Percentiles rank a stretch among this genome's conserved stretches.
Conservation (phyloP, 108 stramenopile genomes). For the Nitzschia palea region DNA sequence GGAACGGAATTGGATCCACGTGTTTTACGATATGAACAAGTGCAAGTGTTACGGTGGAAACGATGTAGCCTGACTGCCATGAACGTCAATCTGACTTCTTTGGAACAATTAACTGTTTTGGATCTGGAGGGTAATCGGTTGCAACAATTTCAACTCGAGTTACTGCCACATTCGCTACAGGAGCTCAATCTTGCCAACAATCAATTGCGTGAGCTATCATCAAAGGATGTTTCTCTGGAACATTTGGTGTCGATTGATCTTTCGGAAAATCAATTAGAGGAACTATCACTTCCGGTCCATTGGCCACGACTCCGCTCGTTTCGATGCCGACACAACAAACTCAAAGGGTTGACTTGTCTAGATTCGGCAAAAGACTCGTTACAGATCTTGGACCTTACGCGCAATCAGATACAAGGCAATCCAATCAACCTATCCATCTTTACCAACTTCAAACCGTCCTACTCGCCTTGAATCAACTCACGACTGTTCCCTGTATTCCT, state of each 20-base stretch:
- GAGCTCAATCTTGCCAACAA: constrained; percentile 33
- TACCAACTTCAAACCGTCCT: constrained; percentile 10
- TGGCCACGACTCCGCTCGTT: constrained; percentile 12
- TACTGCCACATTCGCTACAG: constrained; percentile 1
- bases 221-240: neutral
- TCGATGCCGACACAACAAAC: constrained; percentile 17
- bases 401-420: constrained; percentile 2
- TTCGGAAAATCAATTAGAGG: constrained; percentile 8
- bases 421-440: constrained; percentile 11
- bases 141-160: constrained; percentile 1
- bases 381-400: constrained; percentile 24
- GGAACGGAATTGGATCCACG: constrained; percentile 12
- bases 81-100: neutral
- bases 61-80: constrained; percentile 6
- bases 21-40: constrained; percentile 6
- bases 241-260: constrained; percentile 19
- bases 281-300: neutral
- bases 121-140: constrained; percentile 28
- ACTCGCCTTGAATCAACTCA: constrained; percentile 19
- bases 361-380: constrained; percentile 2
- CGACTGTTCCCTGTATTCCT: constrained; percentile 12
- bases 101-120: constrained; percentile 14
- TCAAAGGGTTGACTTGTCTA: neutral
- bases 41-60: constrained; percentile 18
- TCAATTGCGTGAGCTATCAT: constrained; percentile 3